phyloP scores from a whole-genome alignment of 352 stramenopile species.

The Globisporangium ultimum region DNA sequence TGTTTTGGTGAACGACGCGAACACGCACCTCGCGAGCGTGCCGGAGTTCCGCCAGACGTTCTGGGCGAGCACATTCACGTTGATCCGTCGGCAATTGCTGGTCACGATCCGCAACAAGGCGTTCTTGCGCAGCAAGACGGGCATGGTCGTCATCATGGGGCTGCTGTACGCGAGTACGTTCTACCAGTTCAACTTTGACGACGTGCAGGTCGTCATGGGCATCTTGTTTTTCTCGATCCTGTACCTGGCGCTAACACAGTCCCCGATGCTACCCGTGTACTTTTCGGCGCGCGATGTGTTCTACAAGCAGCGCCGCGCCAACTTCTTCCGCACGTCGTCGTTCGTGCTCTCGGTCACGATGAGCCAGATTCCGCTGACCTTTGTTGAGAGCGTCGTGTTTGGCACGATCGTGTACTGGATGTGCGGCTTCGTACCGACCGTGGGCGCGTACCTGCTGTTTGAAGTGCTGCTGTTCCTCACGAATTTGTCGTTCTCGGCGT shows the following conservation, averaged over 20 bases:
- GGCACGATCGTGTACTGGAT: conserved; percentile 65
- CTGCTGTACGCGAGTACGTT: conserved; percentile 18
- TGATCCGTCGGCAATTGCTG: conserved; percentile 28
- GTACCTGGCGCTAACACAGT: conserved; percentile 42
- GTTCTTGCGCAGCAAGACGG: conserved; percentile 8
- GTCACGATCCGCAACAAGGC: conserved; percentile 31
- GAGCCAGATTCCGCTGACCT: conserved; percentile 17
- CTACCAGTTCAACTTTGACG: conserved; percentile 13
- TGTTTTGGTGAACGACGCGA: no score
- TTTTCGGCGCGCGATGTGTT: conserved; percentile 40
- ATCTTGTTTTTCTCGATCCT: conserved; percentile 60
- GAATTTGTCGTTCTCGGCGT: conserved; percentile 37
- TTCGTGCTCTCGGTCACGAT: conserved; percentile 32
- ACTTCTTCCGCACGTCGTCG: conserved; percentile 24
- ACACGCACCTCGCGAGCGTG: background rate
- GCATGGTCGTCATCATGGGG: conserved; percentile 16
- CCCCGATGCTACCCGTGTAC: conserved; percentile 48
- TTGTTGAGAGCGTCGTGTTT: conserved; percentile 51
- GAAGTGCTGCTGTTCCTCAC: conserved; percentile 31
- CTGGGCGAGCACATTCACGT: conserved; percentile 6
- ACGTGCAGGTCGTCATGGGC: conserved; percentile 30
- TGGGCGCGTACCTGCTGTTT: conserved; percentile 33
- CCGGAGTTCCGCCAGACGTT: conserved; percentile 7
- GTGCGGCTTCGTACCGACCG: conserved; percentile 29
- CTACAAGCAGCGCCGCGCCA: conserved; percentile 55